Evolutionary conservation across 1,284 basidiomycete species (phyloP).

Genomic region (Puccinia hordei): DNA sequence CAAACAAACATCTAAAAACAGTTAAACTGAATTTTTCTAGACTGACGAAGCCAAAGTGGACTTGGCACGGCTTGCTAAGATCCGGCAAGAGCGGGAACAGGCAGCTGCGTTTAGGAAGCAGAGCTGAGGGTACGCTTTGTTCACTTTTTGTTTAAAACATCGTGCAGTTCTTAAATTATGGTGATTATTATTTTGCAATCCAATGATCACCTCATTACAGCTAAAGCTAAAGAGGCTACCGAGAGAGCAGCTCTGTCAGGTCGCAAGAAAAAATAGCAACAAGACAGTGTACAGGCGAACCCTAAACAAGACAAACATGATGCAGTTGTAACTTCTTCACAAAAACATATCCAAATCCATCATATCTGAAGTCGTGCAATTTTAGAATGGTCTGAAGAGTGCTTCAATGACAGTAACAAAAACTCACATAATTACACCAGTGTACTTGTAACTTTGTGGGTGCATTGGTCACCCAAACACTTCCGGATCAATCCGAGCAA

Average conservation of each 20-base stretch:
- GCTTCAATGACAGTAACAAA: too few relatives aligned
- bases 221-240: constrained; percentile 39
- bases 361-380: too few relatives aligned
- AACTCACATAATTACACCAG: too few relatives aligned
- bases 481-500: too few relatives aligned
- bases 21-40: constrained; percentile 62
- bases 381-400: too few relatives aligned
- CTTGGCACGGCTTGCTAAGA: constrained; percentile 80
- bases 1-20: constrained; percentile 60
- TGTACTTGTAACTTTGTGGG: too few relatives aligned
- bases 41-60: constrained; percentile 84
- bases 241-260: constrained; percentile 38
- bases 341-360: too few relatives aligned
- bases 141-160: background rate
- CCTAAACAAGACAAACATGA: too few relatives aligned
- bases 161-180: background rate
- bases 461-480: background rate
- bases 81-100: constrained; percentile 78
- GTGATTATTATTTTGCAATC: background rate
- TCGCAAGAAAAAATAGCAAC: constrained; percentile 20
- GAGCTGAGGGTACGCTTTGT: constrained; percentile 67
- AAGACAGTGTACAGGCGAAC: background rate
- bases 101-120: constrained; percentile 78
- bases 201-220: background rate
- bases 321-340: too few relatives aligned